A percentile compares a stretch with the other conserved stretches of the same genome.
Evolutionary conservation across 2,329 filamentous ascomycete species (phyloP).

Genomic region (Colletotrichum viniferum): DNA sequence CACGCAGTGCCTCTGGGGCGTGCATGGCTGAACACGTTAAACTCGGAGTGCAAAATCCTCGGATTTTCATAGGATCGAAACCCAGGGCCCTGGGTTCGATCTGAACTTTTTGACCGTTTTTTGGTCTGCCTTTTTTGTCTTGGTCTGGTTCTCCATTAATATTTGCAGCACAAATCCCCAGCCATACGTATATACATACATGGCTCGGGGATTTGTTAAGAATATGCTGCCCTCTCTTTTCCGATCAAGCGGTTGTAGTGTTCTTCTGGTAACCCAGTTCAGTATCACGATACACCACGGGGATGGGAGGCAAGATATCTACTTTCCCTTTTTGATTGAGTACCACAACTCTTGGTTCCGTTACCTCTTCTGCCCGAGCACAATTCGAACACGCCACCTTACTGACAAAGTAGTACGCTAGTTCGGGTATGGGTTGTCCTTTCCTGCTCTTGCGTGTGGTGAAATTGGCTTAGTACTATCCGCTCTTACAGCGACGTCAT

Average conservation of each 20-base stretch:
- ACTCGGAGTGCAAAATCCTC: background rate
- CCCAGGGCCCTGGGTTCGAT: background rate
- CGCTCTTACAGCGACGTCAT: background rate
- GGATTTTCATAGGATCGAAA: background rate
- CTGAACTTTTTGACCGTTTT: background rate
- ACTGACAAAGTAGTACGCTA: background rate
- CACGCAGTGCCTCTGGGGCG: background rate
- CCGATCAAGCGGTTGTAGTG: accelerated
- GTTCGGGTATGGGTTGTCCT: background rate
- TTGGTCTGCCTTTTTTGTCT: background rate
- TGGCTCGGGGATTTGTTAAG: background rate
- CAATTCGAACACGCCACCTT: background rate
- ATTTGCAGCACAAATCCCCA: too few relatives aligned
- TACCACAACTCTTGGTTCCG: background rate
- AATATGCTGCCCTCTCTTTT: background rate
- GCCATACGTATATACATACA: too few relatives aligned
- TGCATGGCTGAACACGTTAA: background rate
- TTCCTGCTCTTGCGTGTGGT: background rate
- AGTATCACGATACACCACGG: background rate
- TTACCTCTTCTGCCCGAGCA: background rate
- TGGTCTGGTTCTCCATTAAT: too few relatives aligned
- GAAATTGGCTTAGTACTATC: background rate
- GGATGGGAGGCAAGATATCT: background rate
- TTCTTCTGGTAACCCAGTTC: background rate
- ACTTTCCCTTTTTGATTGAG: background rate